Percentiles rank a stretch among this genome's conserved stretches.
Conservation (phyloP, 306 rosid species). For the Rosa lucieae region DNA sequence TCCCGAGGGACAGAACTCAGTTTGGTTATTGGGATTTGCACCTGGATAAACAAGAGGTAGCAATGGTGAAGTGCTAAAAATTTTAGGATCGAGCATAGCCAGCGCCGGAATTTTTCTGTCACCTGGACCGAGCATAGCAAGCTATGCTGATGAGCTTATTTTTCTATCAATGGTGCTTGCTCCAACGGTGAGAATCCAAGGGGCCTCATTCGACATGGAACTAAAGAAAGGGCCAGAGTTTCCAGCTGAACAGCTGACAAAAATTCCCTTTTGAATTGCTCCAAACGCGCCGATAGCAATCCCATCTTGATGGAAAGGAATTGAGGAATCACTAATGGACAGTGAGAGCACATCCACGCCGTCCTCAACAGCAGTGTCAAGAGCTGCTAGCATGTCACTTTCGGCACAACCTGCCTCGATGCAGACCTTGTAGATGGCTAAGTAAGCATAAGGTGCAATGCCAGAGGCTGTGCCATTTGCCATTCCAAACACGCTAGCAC, state of each 20-base stretch:
- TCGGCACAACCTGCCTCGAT: constrained; percentile 14
- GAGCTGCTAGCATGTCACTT: constrained; percentile 26
- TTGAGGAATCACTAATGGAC: constrained; percentile 37
- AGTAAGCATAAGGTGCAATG: constrained; percentile 68
- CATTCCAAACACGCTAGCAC: constrained; percentile 50
- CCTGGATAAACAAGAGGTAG: constrained; percentile 50
- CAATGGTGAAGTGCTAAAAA: constrained; percentile 20
- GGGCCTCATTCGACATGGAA: constrained; percentile 58
- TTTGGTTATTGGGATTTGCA: constrained; percentile 6
- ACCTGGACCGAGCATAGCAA: constrained; percentile 17
- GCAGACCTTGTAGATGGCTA: constrained; percentile 49
- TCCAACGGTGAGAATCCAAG: constrained; percentile 61
- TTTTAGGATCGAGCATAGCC: not conserved
- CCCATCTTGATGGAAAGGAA: constrained; percentile 47
- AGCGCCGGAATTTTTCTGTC: too few species aligned
- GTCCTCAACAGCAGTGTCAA: constrained; percentile 36
- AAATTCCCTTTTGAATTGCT: constrained; percentile 66
- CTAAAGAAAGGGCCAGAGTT: constrained; percentile 51
- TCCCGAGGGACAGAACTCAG: constrained; percentile 16
- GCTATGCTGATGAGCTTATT: constrained; percentile 37
- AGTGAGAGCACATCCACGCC: constrained; percentile 68
- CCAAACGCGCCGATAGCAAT: constrained; percentile 62
- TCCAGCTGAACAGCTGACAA: constrained; percentile 69
- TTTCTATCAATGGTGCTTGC: constrained; percentile 55
- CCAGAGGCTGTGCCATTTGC: constrained; percentile 80